These are phyloP conservation scores for Monosporascus cannonballus DNA, from an alignment of 2,329 filamentous ascomycete genomes.

Conservation along the genomic window DNA sequence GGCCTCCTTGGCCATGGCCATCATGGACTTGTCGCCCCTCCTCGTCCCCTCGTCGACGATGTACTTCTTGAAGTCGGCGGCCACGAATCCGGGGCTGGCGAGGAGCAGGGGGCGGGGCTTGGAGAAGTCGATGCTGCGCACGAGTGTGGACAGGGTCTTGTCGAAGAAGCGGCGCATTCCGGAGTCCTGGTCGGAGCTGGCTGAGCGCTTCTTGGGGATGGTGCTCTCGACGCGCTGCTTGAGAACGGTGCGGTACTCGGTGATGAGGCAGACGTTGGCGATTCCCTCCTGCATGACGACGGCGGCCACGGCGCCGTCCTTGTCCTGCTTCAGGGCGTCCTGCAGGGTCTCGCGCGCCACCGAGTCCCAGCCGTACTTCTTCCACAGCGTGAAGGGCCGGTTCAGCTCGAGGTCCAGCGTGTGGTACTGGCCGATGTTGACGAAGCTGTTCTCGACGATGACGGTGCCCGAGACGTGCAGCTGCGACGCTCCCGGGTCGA, in stretches of 20 bases:
- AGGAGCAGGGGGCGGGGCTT: constrained; percentile 69
- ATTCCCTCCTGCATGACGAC: constrained; percentile 90
- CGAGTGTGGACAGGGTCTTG: constrained; percentile 66
- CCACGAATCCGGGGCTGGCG: constrained; percentile 85
- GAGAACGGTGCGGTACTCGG: constrained; percentile 70
- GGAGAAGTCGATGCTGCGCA: constrained; percentile 71
- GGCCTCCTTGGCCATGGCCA: constrained; percentile 53
- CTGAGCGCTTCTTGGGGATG: constrained; percentile 62
- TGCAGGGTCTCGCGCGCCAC: constrained; percentile 72
- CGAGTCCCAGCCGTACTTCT: constrained; percentile 83
- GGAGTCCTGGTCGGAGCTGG: constrained; percentile 60
- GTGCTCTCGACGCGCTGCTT: constrained; percentile 63
- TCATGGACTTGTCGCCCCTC: constrained; percentile 62
- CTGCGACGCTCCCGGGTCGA: constrained; percentile 48
- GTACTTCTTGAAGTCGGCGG: constrained; percentile 72
- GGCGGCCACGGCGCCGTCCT: constrained; percentile 77
- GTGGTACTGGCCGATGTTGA: constrained; percentile 50
- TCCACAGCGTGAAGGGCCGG: constrained; percentile 82
- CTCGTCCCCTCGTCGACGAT: constrained; percentile 54
- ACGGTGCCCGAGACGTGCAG: constrained; percentile 53
- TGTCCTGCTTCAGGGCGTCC: constrained; percentile 73
- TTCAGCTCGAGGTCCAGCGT: constrained; percentile 78
- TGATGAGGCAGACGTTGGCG: constrained; percentile 78
- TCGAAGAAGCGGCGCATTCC: constrained; percentile 74
- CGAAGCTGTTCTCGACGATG: constrained; percentile 45